Base-by-base conservation (phyloP, 306 rosid genomes). In the Cyamopsis tetragonoloba region DNA sequence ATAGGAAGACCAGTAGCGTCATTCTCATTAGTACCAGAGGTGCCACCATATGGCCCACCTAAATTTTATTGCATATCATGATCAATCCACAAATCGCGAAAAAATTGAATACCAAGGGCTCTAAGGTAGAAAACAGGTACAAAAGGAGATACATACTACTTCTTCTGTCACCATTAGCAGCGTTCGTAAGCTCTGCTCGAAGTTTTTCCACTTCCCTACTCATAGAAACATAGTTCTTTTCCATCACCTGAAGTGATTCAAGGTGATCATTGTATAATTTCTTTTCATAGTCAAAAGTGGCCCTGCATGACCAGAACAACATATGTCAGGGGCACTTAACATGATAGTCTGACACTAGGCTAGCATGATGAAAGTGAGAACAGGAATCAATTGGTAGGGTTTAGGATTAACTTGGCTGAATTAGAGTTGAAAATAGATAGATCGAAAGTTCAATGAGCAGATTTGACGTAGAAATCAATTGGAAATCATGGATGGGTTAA, bases 231-330 rank as follows among this genome's bases (percentile, higher is more conserved):
- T 88, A 95, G 79, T 95, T 88, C 85, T 86, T 90, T 73, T 95
- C 96, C 99, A 95, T 90, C 72, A 78, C 85, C 79, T 90, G 97
- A 80, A 95, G 97, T 24, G 99, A 90, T 82, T 90, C 96, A 18
- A 95, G 96, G 85, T 86, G 99, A 67, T 90, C 92, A 70, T 82
- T 82, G 85, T 95, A 95, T 65, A 90, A 67, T 77, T 88, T 95
- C 79, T 88, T 90, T 76, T 95, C 97, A 44, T 88, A 86, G 76
- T 90, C 97, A 80, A 79, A 90, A 69, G 90, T 83, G 43, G 86
- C 89, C 84, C 99, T 90, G 91, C 80, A 81, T 46, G 68, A 77
- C 79, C 73, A 67, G 82, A 74, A 73, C 49, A 74, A 47, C 7
- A 72, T 53, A 73, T 62, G 53, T 69, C 62, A 72, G 32, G 41